Conservation (phyloP, 2,329 filamentous ascomycete genomes). For the Phaeophleospora eucalypticola region DNA sequence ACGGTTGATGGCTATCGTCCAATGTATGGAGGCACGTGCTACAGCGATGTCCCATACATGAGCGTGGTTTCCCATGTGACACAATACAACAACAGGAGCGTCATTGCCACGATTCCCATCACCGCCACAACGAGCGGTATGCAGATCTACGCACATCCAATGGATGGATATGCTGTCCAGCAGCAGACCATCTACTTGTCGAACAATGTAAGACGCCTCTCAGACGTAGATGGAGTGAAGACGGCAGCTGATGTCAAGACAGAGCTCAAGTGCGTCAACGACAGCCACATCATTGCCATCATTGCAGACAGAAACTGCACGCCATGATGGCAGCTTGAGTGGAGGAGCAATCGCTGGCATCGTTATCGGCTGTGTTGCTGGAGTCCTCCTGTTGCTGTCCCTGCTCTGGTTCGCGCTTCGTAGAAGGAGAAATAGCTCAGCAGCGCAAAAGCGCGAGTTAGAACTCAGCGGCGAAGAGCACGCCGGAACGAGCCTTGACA, state of each 20-base stretch:
- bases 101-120: constrained; percentile 7
- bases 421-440: background rate
- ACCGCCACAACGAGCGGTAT: constrained; percentile 5
- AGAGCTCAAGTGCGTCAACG: background rate
- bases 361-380: constrained; percentile 7
- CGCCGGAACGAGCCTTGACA: no score
- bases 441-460: background rate
- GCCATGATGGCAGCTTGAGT: background rate
- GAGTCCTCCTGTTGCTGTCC: constrained; percentile 1
- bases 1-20: constrained; percentile 12
- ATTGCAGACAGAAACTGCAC: background rate
- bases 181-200: constrained; percentile 9
- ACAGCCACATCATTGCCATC: background rate
- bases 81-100: constrained; percentile 12
- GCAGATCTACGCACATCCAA: constrained; percentile 14
- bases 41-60: constrained; percentile 8
- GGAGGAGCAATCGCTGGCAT: constrained; percentile 10
- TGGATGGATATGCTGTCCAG: constrained; percentile 14
- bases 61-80: constrained; percentile 9
- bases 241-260: no score
- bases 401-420: constrained; percentile 7
- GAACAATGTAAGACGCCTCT: background rate
- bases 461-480: background rate
- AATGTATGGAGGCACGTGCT: constrained; percentile 16
- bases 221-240: background rate